Evolutionary conservation across 2,329 filamentous ascomycete genomes (phyloP).

Genomic region (Sporothrix globosa): DNA sequence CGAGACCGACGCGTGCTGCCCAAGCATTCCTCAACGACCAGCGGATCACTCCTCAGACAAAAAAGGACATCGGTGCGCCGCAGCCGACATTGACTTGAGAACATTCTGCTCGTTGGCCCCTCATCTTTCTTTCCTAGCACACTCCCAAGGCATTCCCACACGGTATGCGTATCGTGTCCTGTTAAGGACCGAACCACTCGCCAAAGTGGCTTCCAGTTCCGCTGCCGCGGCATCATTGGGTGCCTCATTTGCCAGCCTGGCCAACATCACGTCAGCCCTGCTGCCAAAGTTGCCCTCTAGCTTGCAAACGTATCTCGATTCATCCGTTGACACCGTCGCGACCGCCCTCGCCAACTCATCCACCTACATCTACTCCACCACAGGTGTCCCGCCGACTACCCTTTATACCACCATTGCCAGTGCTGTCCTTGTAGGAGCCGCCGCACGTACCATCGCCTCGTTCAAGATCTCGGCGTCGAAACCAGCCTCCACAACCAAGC

Average conservation of each 20-base stretch:
- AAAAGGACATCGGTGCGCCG: slow-evolving; percentile 1
- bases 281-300: slow-evolving; percentile 48
- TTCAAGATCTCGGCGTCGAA: slow-evolving; percentile 33
- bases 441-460: slow-evolving; percentile 44
- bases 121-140: neutral
- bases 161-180: slow-evolving; percentile 40
- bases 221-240: slow-evolving; percentile 63
- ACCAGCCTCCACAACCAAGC: neutral
- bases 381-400: slow-evolving; percentile 54
- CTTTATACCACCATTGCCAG: slow-evolving; percentile 56
- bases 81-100: neutral
- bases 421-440: slow-evolving; percentile 53
- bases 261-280: slow-evolving; percentile 56
- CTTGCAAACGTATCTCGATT: slow-evolving; percentile 62
- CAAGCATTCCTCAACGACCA: neutral
- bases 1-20: slow-evolving; percentile 6
- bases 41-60: neutral
- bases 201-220: slow-evolving; percentile 66
- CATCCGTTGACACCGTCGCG: slow-evolving; percentile 54
- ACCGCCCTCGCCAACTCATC: slow-evolving; percentile 55
- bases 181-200: slow-evolving; percentile 42
- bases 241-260: slow-evolving; percentile 56
- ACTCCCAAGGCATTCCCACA: neutral
- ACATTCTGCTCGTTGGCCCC: neutral
- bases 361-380: slow-evolving; percentile 55